Evolutionary conservation across 2,329 filamentous ascomycete genomes (phyloP), one percentile per base, ranked within the genome.

Genomic region (Pseudogymnoascus sp.): DNA sequence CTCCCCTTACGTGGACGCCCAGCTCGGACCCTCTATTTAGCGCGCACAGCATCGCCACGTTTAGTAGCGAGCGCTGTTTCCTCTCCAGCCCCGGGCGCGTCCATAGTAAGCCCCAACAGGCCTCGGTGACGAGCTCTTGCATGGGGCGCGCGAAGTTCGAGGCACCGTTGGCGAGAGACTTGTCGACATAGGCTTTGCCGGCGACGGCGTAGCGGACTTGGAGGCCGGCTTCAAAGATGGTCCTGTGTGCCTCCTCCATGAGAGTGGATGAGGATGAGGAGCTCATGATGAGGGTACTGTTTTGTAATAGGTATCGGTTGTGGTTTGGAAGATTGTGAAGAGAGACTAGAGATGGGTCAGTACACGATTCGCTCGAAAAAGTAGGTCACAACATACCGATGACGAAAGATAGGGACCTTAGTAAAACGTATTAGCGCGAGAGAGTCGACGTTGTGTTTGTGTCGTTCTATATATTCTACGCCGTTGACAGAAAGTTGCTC

Each of bases 21-120:
- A 88, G 75, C 70, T 88, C 85, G 0, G 81, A 79, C 5, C 76
- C 77, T 4, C 82, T 77, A 68, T 87, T 87, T 65, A 86, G 76
- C 2, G 83, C 83, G 71, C 82, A 83, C 53, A 88, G 76, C 81
- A 88, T 87, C 59, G 80, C 84, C 59, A 88, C 83, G 71, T 87
- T 87, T 62, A 88, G 74, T 62, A 88, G 76, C 62, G 79, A 83
- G 56, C 85, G 79, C 67, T 84, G 81, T 71, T 87, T 85, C 64
- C 80, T 79, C 37, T 82, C 79, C 7, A 88, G 78, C 0, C 85
- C 85, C 0, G 84, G 84, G 6, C 85, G 80, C 3, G 82, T 82
- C 85, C 85, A 89, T 25, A 82, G 80, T 64, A 79, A 79, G 12
- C 84, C 85, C 85, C 85, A 88, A 74, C 82, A 83, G 71, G 78